Conservation (phyloP, 2,329 filamentous ascomycete genomes). For the Metarhizium album region DNA sequence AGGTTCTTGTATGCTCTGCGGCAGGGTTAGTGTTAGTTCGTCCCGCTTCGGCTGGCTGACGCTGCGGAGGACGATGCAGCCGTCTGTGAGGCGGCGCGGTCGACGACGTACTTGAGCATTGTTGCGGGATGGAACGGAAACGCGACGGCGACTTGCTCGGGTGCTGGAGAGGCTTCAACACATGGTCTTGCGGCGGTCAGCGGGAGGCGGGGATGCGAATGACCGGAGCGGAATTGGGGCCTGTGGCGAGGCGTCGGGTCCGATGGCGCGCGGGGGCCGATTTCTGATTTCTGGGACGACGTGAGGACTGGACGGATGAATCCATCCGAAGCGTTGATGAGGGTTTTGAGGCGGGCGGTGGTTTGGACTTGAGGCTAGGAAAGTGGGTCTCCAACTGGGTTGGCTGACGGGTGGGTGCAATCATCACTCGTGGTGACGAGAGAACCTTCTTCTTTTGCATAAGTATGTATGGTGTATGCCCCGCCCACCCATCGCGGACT, state of each 20-base stretch:
- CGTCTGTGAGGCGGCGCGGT: not conserved
- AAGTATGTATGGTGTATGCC: too few species aligned
- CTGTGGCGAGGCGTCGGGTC: too few species aligned
- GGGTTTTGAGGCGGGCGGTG: not conserved
- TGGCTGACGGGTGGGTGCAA: not conserved
- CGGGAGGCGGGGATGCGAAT: not conserved
- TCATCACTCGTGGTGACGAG: too few species aligned
- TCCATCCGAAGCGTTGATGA: too few species aligned
- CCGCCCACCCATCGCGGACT: too few species aligned
- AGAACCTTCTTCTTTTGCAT: too few species aligned
- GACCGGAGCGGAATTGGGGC: too few species aligned
- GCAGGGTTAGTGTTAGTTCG: not conserved
- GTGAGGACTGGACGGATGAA: too few species aligned
- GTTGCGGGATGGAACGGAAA: not conserved
- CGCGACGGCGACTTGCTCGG: not conserved
- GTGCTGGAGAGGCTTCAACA: not conserved
- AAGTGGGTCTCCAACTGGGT: not conserved
- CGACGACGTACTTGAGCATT: conserved; percentile 10
- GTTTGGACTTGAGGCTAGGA: not conserved
- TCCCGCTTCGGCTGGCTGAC: too few species aligned
- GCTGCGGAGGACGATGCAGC: not conserved
- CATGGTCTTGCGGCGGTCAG: not conserved
- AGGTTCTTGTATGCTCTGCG: conserved; percentile 60
- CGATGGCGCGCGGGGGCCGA: too few species aligned
- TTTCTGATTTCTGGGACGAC: too few species aligned